phyloP scores from a whole-genome alignment of 441 rosid species.

The Brassica hybrid region DNA sequence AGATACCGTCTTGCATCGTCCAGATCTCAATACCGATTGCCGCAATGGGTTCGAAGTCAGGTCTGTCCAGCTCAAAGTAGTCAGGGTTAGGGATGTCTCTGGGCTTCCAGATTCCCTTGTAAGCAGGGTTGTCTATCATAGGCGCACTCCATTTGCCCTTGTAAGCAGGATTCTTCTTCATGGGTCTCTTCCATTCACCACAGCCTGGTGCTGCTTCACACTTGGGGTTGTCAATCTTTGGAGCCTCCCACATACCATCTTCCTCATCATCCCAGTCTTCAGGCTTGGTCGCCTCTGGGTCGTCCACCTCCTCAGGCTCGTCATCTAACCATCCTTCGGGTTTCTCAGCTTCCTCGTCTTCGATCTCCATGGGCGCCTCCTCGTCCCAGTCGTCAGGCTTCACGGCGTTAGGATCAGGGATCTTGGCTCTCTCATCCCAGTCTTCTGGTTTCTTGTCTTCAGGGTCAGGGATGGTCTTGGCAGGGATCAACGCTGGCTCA shows the following conservation, averaged over 20 bases:
- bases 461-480: constrained; percentile 91
- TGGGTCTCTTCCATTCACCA: constrained; percentile 96
- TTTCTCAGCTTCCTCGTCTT: constrained; percentile 89
- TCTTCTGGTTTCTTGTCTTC: constrained; percentile 96
- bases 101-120: constrained; percentile 96
- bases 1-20: constrained; percentile 98
- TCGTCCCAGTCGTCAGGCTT: constrained; percentile 99
- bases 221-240: constrained; percentile 86
- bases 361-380: constrained; percentile 90
- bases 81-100: constrained; percentile 87
- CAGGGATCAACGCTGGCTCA: constrained; percentile 84
- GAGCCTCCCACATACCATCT: constrained; percentile 98
- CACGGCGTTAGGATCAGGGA: constrained; percentile 79
- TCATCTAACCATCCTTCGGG: constrained; percentile 98
- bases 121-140: constrained; percentile 90
- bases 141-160: constrained; percentile 97
- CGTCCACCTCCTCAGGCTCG: constrained; percentile 95
- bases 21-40: constrained; percentile 97
- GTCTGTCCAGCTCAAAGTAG: constrained; percentile 83
- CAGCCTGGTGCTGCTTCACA: constrained; percentile 90
- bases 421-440: constrained; percentile 92
- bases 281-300: constrained; percentile 93
- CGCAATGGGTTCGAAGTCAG: constrained; percentile 85
- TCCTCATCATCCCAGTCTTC: constrained; percentile 99
- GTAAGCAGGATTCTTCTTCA: constrained; percentile 87